Base-by-base conservation (phyloP, 2,329 filamentous ascomycete genomes). In the Arthrobotrys musiformis region DNA sequence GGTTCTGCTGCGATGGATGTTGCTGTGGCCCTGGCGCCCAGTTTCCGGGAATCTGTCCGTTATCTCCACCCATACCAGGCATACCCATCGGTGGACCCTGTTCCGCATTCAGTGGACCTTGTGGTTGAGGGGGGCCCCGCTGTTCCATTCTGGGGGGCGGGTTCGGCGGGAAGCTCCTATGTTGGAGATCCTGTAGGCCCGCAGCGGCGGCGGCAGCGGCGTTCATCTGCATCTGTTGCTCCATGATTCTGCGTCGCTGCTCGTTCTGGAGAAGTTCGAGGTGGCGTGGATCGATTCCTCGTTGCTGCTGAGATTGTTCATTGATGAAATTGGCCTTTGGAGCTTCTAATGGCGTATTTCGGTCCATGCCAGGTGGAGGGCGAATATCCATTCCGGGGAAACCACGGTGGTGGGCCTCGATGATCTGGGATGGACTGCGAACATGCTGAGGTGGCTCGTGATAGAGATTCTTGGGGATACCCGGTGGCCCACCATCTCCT, bases 31-130 rank as follows among this genome's bases (percentile, higher is more conserved):
- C 64, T 11, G 73, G 73, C 7, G 60, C 66, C 73, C 73, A 77
- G 52, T 62, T 70, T 26, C 66, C 66, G 8, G 73, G 73, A 44
- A 77, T 77, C 17, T 62, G 73, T 19, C 66, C 66, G 42, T 70
- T 77, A 9, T 77, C 73, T 62, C 66, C 73, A 4, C 54, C 54
- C 73, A 77, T 77, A 26, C 70, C 70, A 4, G 66, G 66, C 33
- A 77, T 46, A 24, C 73, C 73, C 73, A 77, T 77, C 7, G 73
- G 73, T n/a, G 66, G 73, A 15, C 73, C 73, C 46, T 77, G 73
- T 4, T 77, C 73, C 19, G 60, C 24, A 42, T 70, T 70, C 24
- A 44, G 73, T 46, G 66, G 73, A 17, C 54, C 62, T 28, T 60
- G 70, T 24, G 46, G 72, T 52, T 76, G 72, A 61, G 73, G 73